Percentiles rank a stretch among this genome's conserved stretches.
Conservation (phyloP, 2,329 filamentous ascomycete species). For the Talaromyces pinophilus region DNA sequence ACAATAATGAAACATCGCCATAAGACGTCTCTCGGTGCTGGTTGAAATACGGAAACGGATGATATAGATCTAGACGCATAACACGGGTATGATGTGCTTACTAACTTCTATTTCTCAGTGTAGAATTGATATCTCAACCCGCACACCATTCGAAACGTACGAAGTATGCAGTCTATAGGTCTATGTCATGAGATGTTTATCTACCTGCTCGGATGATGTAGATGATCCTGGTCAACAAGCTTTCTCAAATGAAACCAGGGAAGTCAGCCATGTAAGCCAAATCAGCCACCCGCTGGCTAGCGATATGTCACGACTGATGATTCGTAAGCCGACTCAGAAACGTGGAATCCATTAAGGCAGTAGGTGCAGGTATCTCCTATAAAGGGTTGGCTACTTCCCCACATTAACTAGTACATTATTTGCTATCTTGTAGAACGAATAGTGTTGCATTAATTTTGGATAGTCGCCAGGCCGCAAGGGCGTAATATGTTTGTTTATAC, state of each 20-base stretch:
- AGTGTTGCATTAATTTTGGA: not conserved
- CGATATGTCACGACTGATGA: not conserved
- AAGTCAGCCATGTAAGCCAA: not conserved
- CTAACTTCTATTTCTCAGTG: not conserved
- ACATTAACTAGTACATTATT: not conserved
- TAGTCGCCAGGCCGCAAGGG: not conserved
- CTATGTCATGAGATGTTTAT: not conserved
- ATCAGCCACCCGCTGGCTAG: not conserved
- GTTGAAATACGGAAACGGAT: no score
- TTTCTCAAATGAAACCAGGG: not conserved
- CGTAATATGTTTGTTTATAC: not conserved
- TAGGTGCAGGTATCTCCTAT: not conserved
- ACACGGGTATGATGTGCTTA: not conserved
- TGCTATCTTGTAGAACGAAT: not conserved
- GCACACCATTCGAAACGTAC: not conserved
- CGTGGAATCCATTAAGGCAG: not conserved
- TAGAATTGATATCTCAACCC: not conserved
- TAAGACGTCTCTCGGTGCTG: no score
- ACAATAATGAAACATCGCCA: not conserved
- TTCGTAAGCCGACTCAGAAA: not conserved
- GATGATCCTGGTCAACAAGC: not conserved
- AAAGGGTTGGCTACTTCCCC: not conserved
- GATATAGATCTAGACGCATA: no score
- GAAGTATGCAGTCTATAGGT: not conserved
- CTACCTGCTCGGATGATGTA: not conserved